Base-by-base conservation (phyloP, 495 filamentous ascomycete species). In the Neurospora pannonica region DNA sequence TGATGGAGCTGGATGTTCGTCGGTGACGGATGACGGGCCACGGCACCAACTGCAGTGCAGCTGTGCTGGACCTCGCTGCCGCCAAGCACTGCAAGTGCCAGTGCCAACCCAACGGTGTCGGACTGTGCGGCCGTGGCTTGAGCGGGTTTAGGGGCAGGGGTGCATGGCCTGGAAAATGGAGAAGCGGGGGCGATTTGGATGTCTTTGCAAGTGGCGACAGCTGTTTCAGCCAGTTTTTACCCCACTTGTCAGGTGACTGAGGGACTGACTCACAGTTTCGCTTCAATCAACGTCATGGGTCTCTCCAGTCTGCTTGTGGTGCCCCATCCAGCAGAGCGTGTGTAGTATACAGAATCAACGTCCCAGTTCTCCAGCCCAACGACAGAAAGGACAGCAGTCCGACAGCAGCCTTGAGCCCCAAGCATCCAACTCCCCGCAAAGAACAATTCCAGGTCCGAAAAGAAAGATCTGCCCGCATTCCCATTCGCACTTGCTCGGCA, bases 241-340 rank as follows among this genome's bases (percentile, higher is more conserved):
- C 78, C 79, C 79, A 72, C 79, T 71, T 79, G 70, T 82, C 81
- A 82, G 76, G 74, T 81, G 81, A 80, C 62, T 19, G 39, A 70
- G 72, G 72, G 36, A 54, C 78, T 81, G 79, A 80, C 75, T 81
- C 78, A 81, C 81, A 74, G 73, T 60, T 70, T 74, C 28, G 43
- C 62, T 42, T 48, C 70, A 21, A 70, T 72, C 74, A 79, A 82
- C 80, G 80, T 82, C 80, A 82, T 80, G n/a, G n/a, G n/a, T n/a
- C n/a, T n/a, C n/a, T n/a, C n/a, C n/a, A n/a, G n/a, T n/a, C n/a
- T n/a, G n/a, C n/a, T n/a, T n/a, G 54, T 19, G 54, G 21, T 60
- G 48, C 48, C 48, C 48, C 48, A 28, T 60, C 13, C 28, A 67
- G 54, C 28, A 67, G 54, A 34, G 54, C 54, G 28, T 67, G 54